phyloP scores from a whole-genome alignment of 2,329 filamentous ascomycete species.

The Fonsecaea monophora region DNA sequence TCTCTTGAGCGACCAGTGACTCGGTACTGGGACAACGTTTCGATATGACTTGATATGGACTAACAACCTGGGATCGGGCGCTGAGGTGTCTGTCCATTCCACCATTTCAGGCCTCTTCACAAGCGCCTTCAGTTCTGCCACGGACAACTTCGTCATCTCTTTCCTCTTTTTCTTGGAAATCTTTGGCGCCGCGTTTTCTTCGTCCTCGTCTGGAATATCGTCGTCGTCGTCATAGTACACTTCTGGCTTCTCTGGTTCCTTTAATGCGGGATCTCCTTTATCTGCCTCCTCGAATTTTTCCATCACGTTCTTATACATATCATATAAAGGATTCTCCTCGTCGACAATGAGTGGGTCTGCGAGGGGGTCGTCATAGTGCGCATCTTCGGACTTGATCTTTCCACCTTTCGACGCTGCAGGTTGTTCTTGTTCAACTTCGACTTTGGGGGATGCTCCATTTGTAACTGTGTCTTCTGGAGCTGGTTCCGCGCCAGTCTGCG shows the following conservation, averaged over 20 bases:
- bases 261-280: slow-evolving; percentile 68
- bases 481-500: slow-evolving; percentile 31
- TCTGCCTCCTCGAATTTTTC: slow-evolving; percentile 74
- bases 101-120: slow-evolving; percentile 92
- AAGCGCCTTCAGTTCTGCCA: slow-evolving; percentile 92
- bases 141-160: slow-evolving; percentile 86
- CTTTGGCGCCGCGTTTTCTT: slow-evolving; percentile 72
- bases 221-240: slow-evolving; percentile 84
- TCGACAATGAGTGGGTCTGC: slow-evolving; percentile 56
- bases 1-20: slow-evolving; percentile 93
- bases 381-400: slow-evolving; percentile 31
- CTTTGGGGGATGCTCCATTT: slow-evolving; percentile 15
- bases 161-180: slow-evolving; percentile 96
- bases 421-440: slow-evolving; percentile 21
- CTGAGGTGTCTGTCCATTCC: slow-evolving; percentile 95
- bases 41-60: slow-evolving; percentile 94
- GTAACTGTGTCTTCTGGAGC: slow-evolving; percentile 16
- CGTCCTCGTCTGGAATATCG: slow-evolving; percentile 84
- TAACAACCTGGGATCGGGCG: slow-evolving; percentile 83
- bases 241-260: slow-evolving; percentile 79
- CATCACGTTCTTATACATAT: slow-evolving; percentile 83
- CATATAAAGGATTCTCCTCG: slow-evolving; percentile 77
- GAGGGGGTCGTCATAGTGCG: slow-evolving; percentile 57
- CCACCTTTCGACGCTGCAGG: slow-evolving; percentile 24
- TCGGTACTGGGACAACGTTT: slow-evolving; percentile 93